Conservation (phyloP, 2,329 filamentous ascomycete genomes). For the Colletotrichum sp. region DNA sequence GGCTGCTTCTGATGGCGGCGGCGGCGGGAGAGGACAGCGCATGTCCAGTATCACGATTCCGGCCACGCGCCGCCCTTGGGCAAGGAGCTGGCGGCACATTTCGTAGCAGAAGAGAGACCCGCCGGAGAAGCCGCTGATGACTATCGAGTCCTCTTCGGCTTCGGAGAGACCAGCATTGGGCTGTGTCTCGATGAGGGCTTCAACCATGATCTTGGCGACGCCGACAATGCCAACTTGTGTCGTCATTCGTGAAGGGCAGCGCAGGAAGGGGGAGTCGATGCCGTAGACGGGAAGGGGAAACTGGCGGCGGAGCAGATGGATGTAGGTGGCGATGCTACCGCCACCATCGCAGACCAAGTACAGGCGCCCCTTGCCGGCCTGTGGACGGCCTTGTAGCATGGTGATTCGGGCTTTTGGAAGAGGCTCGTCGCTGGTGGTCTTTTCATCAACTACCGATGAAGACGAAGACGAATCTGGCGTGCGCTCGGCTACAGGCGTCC, state of each 20-base stretch:
- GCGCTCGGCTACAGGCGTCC: neutral
- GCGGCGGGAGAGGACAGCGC: neutral
- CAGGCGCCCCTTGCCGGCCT: neutral
- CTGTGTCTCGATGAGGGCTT: neutral
- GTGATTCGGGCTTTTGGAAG: neutral
- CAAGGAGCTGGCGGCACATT: neutral
- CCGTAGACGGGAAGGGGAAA: neutral
- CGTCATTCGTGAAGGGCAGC: neutral
- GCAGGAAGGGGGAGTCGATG: neutral
- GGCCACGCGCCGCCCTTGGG: neutral
- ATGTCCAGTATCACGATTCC: neutral
- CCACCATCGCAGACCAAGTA: neutral
- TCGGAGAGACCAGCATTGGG: neutral
- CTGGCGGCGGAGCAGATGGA: neutral
- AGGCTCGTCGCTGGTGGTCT: neutral
- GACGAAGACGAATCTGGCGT: neutral
- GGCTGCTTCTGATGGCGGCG: neutral
- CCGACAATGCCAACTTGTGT: neutral
- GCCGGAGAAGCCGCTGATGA: neutral
- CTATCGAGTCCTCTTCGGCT: neutral
- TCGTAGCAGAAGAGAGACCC: neutral
- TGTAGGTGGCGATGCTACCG: neutral
- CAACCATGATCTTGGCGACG: neutral
- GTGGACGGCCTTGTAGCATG: neutral
- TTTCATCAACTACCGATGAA: neutral